Base-by-base conservation (phyloP, 2,329 filamentous ascomycete species). In the Berkeleyomyces rouxiae region DNA sequence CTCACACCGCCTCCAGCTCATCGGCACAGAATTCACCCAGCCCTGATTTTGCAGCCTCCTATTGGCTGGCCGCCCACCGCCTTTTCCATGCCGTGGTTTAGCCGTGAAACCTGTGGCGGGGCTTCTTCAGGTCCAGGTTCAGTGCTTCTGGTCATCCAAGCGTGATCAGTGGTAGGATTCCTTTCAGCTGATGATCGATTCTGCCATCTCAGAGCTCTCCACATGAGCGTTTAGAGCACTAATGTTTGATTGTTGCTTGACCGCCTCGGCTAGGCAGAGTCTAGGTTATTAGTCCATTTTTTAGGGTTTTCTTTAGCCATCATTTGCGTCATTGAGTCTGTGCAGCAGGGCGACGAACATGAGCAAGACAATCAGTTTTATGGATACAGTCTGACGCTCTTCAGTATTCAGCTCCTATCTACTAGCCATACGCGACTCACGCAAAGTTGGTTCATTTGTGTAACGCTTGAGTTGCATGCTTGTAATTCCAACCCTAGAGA, bases 1-100 rank as follows among this genome's bases (percentile, higher is more conserved):
- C 69, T 73, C 68, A 72, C 71, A 73, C 72, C 72, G 72, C 72
- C 71, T 71, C 67, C 68, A 44, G 58, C 44, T 64, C 4, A 43
- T 39, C 13, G 43, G 37, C 16, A 6, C 13, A 36, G 36, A 49
- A 55, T 58, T 61, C 63, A 51, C 49, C 51, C 44, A 40, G 33
- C 4, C 40, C 46, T 42, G 9, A 13, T 4, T 61, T 33, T 31
- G 33, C 36, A n/a, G 33, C 31, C 13, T 36, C 1, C 57, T 13
- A 65, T 65, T 65, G 63, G 63, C 39, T 43, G 44, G 13, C 33
- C 1, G 53, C n/a, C 61, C 63, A 65, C 63, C 63, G 63, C 63
- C 63, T 65, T 49, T 64, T 46, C 36, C 61, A 36, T 13, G 7
- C 44, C 61, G 44, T 6, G 6, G 39, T 64, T 64, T 64, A 64